Evolutionary conservation across 305 asterid genomes (phyloP), one percentile per base, ranked within the genome.

Genomic region (Rubia balearica): DNA sequence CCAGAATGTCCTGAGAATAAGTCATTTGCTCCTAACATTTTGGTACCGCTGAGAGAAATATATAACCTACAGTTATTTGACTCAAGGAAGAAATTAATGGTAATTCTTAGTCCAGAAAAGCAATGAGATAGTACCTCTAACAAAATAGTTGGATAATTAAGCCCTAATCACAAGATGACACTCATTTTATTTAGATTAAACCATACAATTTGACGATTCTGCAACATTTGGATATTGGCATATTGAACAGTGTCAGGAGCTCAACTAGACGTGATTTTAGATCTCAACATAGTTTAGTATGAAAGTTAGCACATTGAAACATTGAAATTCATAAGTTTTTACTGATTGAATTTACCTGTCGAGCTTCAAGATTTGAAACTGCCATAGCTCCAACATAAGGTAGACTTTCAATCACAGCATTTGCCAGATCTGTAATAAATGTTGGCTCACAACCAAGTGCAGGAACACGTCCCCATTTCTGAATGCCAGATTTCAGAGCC

Each of bases 331-430:
- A 61, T 43, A 12, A 19, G 17, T 14, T 48, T 12, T 8, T 9
- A 24, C 40, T 3, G 1, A 70, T n/a, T 22, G 30, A 56, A 65
- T 61, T 76, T 71, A 94, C 98, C 96, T 94, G 97, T 61, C 96
- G 93, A 74, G 99, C 96, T 88, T 94, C 97, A 40, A 94, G 91
- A 77, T 94, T 91, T 17, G 99, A 91, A 77, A 94, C 96, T 46
- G 99, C 99, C 96, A 94, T 91, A 70, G 97, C 97, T 71, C 99
- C 99, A 61, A 94, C 97, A 77, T 91, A 94, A n/a, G 97, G 99
- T 81, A 94, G 95, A 80, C 99, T 91, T 85, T 89, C 99, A 75
- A 94, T 88, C 69, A 94, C 98, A 40, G 98, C 98, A 85, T 94
- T 94, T 69, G 98, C 98, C 84, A 94, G 86, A 86, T 94, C 99